A percentile compares a stretch with the other conserved stretches of the same genome.
These are phyloP conservation scores for Hypoxylon sp. DNA, from an alignment of 2,329 filamentous ascomycete species.

Conservation along the genomic window DNA sequence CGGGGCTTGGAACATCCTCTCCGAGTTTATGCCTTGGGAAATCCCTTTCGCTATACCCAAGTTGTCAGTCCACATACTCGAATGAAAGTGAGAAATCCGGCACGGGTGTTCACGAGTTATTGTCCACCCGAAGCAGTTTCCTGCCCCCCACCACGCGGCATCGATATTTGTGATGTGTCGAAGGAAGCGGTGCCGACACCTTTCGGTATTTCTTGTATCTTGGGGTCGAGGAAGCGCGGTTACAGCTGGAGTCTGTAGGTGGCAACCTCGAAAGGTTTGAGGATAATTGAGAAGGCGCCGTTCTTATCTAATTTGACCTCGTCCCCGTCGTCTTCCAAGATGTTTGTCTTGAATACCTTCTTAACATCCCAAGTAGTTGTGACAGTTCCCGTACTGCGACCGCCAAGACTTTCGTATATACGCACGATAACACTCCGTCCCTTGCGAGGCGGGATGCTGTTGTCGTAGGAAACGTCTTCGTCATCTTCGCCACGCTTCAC, in stretches of 20 bases:
- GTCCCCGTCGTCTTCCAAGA: conserved; percentile 87
- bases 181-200: conserved; percentile 10
- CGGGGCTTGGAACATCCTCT: neutral
- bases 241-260: conserved; percentile 75
- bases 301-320: conserved; percentile 65
- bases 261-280: conserved; percentile 87
- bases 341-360: conserved; percentile 83
- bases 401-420: conserved; percentile 90
- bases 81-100: neutral
- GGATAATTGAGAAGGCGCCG: conserved; percentile 68
- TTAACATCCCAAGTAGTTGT: conserved; percentile 76
- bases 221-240: conserved; percentile 23
- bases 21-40: neutral
- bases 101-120: neutral
- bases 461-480: conserved; percentile 73
- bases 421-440: conserved; percentile 85
- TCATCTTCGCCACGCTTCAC: conserved; percentile 95
- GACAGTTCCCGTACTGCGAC: conserved; percentile 78
- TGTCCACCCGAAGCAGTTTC: neutral
- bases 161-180: neutral
- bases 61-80: conserved; percentile 1
- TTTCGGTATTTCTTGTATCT: neutral
- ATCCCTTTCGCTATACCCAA: conserved; percentile 5
- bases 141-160: neutral
- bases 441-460: conserved; percentile 71